Conservation (phyloP, 305 asterid genomes). For the Coffea humblotiana region DNA sequence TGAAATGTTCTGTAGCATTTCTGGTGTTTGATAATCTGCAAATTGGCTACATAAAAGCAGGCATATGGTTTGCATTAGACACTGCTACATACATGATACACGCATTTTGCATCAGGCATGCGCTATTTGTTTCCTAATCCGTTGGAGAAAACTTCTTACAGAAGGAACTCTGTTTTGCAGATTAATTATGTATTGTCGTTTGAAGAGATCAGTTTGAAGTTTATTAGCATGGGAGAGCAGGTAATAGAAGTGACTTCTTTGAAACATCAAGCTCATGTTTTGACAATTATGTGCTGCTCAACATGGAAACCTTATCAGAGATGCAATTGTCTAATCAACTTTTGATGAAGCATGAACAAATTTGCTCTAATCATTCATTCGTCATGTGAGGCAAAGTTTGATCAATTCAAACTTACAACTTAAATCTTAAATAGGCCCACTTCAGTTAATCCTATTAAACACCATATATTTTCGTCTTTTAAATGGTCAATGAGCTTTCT, state of each 20-base stretch:
- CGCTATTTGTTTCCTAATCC: constrained; percentile 4
- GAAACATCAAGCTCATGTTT: neutral
- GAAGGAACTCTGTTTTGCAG: constrained; percentile 55
- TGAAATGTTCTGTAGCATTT: neutral
- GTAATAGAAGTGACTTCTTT: constrained; percentile 32
- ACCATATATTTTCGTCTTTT: neutral
- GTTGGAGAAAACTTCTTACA: constrained; percentile 27
- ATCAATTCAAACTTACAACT: neutral
- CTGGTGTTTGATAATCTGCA: neutral
- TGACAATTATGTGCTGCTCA: neutral
- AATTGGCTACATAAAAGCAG: neutral
- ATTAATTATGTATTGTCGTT: constrained; percentile 84
- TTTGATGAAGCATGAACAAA: neutral
- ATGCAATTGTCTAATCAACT: neutral
- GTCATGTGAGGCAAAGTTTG: neutral
- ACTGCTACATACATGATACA: too few relatives aligned
- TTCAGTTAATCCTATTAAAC: neutral
- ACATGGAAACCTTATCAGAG: neutral
- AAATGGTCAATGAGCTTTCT: neutral
- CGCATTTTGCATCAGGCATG: neutral
- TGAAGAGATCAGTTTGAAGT: constrained; percentile 94
- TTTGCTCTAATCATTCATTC: neutral
- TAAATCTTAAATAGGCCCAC: too few relatives aligned
- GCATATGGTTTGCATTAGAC: too few relatives aligned
- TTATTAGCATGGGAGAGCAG: constrained; percentile 95